These are phyloP conservation scores for Podosphaera xanthii DNA, from an alignment of 2,329 filamentous ascomycete genomes.

Conservation along the genomic window DNA sequence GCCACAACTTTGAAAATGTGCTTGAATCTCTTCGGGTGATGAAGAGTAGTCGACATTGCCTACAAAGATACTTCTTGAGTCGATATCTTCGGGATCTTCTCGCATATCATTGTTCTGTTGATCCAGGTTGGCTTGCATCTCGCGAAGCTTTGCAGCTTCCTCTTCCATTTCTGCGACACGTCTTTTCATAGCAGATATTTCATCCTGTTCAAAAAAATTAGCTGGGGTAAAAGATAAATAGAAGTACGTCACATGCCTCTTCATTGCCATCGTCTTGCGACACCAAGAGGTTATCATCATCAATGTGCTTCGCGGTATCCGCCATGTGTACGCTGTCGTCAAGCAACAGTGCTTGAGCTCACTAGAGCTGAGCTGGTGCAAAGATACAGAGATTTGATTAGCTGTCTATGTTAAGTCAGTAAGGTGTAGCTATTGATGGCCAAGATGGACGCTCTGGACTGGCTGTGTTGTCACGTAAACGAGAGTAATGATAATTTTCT, in stretches of 20 bases:
- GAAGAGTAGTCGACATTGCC: slow-evolving; percentile 97
- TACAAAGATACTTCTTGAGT: slow-evolving; percentile 89
- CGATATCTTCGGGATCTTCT: slow-evolving; percentile 89
- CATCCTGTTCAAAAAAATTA: slow-evolving; percentile 27
- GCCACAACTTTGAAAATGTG: slow-evolving; percentile 91
- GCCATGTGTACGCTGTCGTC: slow-evolving; percentile 9
- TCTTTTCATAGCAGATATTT: slow-evolving; percentile 72
- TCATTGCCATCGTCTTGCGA: slow-evolving; percentile 15
- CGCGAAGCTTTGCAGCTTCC: slow-evolving; percentile 63
- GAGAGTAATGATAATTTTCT: background rate
- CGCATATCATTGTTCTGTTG: slow-evolving; percentile 61
- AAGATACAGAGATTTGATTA: background rate
- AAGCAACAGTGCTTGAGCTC: background rate
- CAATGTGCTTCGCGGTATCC: slow-evolving; percentile 11
- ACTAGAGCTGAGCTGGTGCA: background rate
- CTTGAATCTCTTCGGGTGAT: slow-evolving; percentile 92
- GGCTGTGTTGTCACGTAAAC: background rate
- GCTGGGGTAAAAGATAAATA: background rate
- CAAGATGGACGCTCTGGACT: background rate
- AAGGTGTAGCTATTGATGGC: background rate
- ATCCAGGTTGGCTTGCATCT: slow-evolving; percentile 73
- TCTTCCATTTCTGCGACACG: slow-evolving; percentile 79
- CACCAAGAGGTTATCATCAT: slow-evolving; percentile 10
- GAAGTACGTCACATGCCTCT: slow-evolving; percentile 9
- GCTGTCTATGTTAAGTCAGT: background rate